Percentiles rank a stretch among this genome's conserved stretches.
Evolutionary conservation across 1,284 basidiomycete genomes (phyloP).

Genomic region (Heterobasidion annosum): DNA sequence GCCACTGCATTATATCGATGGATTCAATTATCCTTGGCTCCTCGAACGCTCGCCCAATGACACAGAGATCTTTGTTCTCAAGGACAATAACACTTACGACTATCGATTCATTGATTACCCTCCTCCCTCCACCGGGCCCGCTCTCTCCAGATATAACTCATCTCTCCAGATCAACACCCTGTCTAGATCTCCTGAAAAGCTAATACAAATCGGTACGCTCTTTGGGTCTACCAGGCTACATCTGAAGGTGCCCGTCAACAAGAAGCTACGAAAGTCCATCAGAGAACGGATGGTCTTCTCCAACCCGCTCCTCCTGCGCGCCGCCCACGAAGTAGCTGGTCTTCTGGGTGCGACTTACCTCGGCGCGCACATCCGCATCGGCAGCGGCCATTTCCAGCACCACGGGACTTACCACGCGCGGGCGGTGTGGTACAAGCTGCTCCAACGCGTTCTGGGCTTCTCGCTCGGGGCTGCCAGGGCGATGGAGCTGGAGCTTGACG

Average conservation of each 20-base stretch:
- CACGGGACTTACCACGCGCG: slow-evolving; percentile 33
- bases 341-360: slow-evolving; percentile 46
- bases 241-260: slow-evolving; percentile 30
- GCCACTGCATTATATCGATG: slow-evolving; percentile 33
- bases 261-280: slow-evolving; percentile 31
- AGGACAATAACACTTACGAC: slow-evolving; percentile 50
- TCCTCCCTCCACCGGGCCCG: slow-evolving; percentile 18
- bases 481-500: slow-evolving; percentile 24
- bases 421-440: slow-evolving; percentile 46
- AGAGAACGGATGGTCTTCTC: slow-evolving; percentile 44
- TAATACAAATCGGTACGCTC: slow-evolving; percentile 57
- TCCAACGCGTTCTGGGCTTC: slow-evolving; percentile 33
- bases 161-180: slow-evolving; percentile 36
- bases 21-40: slow-evolving; percentile 42
- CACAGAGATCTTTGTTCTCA: slow-evolving; percentile 38
- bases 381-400: slow-evolving; percentile 51
- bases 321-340: slow-evolving; percentile 30
- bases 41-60: slow-evolving; percentile 22
- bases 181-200: slow-evolving; percentile 26
- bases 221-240: slow-evolving; percentile 62
- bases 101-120: slow-evolving; percentile 54
- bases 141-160: slow-evolving; percentile 31
- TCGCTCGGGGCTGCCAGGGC: slow-evolving; percentile 25
- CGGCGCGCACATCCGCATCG: slow-evolving; percentile 58
- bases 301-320: slow-evolving; percentile 34